Percentiles rank a stretch among this genome's conserved stretches.
These are phyloP conservation scores for Colletotrichum godetiae DNA, from an alignment of 2,329 filamentous ascomycete genomes.

Conservation along the genomic window DNA sequence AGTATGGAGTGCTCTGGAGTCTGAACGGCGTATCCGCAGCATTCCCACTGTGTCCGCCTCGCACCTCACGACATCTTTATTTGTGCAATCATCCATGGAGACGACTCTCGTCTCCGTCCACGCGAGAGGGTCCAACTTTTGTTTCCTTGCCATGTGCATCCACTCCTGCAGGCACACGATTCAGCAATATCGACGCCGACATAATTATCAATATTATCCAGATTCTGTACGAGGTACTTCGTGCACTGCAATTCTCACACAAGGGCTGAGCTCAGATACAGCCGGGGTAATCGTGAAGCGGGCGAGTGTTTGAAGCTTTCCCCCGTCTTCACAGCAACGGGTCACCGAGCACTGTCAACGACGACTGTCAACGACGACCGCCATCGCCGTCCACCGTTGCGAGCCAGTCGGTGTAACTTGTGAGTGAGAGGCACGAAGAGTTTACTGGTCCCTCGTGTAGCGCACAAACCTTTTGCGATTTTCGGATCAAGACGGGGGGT, in stretches of 20 bases:
- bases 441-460: not conserved
- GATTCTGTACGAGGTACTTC: too few relatives aligned
- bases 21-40: not conserved
- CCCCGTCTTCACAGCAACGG: constrained; percentile 21
- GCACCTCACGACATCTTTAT: not conserved
- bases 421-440: not conserved
- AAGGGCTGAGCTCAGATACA: not conserved
- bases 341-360: constrained; percentile 16
- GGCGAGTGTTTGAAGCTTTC: constrained; percentile 16
- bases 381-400: not conserved
- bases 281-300: constrained; percentile 4
- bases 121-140: not conserved
- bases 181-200: not conserved
- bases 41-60: not conserved
- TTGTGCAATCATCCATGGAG: not conserved
- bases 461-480: not conserved
- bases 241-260: not conserved
- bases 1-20: not conserved
- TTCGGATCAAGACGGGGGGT: not conserved
- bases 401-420: not conserved
- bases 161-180: not conserved
- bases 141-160: not conserved
- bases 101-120: not conserved
- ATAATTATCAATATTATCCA: not conserved
- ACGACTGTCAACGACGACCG: not conserved